A percentile compares a stretch with the other conserved stretches of the same genome.
Evolutionary conservation across 2,329 filamentous ascomycete species (phyloP).

Genomic region (Fusarium nygamai): DNA sequence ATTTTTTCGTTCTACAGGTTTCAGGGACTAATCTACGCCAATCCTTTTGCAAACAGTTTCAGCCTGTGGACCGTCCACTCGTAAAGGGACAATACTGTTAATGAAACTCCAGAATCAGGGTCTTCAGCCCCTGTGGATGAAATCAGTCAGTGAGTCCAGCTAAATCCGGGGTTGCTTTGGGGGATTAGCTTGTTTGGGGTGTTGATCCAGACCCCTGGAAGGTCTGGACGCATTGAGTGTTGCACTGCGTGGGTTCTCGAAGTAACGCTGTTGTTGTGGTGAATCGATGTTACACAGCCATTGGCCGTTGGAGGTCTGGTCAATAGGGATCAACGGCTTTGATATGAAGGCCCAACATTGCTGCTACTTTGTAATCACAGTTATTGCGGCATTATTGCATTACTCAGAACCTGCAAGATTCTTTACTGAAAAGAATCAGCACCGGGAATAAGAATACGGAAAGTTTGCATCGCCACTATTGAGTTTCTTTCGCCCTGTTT

Average conservation of each 20-base stretch:
- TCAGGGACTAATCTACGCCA: not conserved
- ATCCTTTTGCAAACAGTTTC: not conserved
- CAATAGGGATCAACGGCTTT: not conserved
- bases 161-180: slow-evolving; percentile 31
- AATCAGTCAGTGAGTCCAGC: slow-evolving; percentile 8
- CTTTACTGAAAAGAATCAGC: not conserved
- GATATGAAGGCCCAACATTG: not conserved
- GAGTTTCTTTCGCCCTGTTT: not conserved
- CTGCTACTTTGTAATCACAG: not conserved
- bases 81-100: not conserved
- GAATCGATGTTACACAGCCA: slow-evolving; percentile 2
- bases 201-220: not conserved
- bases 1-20: not conserved
- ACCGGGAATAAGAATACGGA: slow-evolving; percentile 9
- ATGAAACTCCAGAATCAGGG: not conserved
- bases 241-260: not conserved
- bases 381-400: not conserved
- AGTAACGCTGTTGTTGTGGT: slow-evolving; percentile 26
- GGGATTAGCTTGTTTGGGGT: slow-evolving; percentile 1
- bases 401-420: not conserved
- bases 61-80: not conserved
- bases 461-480: slow-evolving; percentile 14
- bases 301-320: not conserved
- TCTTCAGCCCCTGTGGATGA: slow-evolving; percentile 18
- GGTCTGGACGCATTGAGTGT: not conserved